Evolutionary conservation across 306 rosid genomes (phyloP).

Genomic region (Vigna trinervia): DNA sequence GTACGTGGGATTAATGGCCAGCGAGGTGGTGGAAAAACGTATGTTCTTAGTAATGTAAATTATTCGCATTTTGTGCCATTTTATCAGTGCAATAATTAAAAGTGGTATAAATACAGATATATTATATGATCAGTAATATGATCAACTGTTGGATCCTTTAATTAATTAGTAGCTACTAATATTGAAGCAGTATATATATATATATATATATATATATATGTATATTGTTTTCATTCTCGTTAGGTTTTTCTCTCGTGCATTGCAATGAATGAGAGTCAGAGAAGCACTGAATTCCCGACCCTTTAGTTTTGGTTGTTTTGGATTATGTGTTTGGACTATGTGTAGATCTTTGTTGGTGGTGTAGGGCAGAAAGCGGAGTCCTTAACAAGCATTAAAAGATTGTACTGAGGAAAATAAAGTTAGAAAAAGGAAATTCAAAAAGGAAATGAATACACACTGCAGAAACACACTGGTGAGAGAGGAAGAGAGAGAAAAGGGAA

Average conservation of each 20-base stretch:
- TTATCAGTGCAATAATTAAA: slow-evolving; percentile 50
- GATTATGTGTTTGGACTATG: slow-evolving; percentile 65
- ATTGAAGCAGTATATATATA: not conserved
- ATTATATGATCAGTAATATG: slow-evolving; percentile 34
- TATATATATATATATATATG: not conserved
- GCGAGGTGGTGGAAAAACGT: slow-evolving; percentile 22
- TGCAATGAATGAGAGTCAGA: slow-evolving; percentile 52
- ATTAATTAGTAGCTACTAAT: not conserved
- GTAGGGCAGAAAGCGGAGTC: slow-evolving; percentile 43
- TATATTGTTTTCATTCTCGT: slow-evolving; percentile 14
- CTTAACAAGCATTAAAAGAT: slow-evolving; percentile 45
- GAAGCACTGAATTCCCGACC: slow-evolving; percentile 42
- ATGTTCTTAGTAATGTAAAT: slow-evolving; percentile 16
- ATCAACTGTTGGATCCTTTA: not conserved
- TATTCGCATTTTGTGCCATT: slow-evolving; percentile 44
- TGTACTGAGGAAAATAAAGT: slow-evolving; percentile 36
- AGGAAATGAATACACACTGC: slow-evolving; percentile 21
- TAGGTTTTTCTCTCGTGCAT: slow-evolving; percentile 30
- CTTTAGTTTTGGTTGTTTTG: slow-evolving; percentile 54
- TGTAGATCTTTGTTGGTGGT: slow-evolving; percentile 50
- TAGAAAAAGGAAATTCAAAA: not conserved
- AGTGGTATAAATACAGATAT: slow-evolving; percentile 52
- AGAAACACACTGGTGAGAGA: not conserved
- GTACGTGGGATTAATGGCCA: slow-evolving; percentile 40
- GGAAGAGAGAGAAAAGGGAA: slow-evolving; percentile 22